phyloP scores from a whole-genome alignment of 345 rosid species.

The Lumnitzera littorea region DNA sequence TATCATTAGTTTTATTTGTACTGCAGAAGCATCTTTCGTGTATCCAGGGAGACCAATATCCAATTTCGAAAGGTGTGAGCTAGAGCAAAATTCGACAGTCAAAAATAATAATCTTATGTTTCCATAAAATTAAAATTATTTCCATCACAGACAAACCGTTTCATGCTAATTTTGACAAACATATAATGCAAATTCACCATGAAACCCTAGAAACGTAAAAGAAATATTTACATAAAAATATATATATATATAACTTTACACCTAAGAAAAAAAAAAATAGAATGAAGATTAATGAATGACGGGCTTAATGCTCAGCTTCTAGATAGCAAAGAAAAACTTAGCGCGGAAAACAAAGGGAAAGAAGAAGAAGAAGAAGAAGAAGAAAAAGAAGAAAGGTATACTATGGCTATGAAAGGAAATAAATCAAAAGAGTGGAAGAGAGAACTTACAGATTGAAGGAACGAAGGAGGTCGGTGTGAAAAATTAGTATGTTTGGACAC shows the following conservation, averaged over 20 bases:
- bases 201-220: no score
- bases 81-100: slow-evolving; percentile 11
- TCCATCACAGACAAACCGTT: not conserved
- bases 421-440: not conserved
- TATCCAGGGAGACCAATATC: slow-evolving; percentile 19
- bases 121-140: not conserved
- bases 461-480: slow-evolving; percentile 18
- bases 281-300: no score
- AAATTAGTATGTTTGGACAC: slow-evolving; percentile 9
- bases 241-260: no score
- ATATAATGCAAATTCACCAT: not conserved
- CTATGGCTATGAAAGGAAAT: not conserved
- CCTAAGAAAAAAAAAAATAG: no score
- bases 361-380: not conserved
- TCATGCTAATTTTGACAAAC: not conserved
- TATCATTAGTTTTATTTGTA: slow-evolving; percentile 11
- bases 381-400: not conserved
- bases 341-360: not conserved
- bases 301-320: not conserved
- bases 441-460: slow-evolving; percentile 32
- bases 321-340: not conserved
- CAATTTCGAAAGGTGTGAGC: slow-evolving; percentile 24
- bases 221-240: no score
- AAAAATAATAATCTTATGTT: not conserved
- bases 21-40: slow-evolving; percentile 32